Evolutionary conservation across 768 basidiomycete genomes (phyloP).

Genomic region (Fomitopsis serialis): DNA sequence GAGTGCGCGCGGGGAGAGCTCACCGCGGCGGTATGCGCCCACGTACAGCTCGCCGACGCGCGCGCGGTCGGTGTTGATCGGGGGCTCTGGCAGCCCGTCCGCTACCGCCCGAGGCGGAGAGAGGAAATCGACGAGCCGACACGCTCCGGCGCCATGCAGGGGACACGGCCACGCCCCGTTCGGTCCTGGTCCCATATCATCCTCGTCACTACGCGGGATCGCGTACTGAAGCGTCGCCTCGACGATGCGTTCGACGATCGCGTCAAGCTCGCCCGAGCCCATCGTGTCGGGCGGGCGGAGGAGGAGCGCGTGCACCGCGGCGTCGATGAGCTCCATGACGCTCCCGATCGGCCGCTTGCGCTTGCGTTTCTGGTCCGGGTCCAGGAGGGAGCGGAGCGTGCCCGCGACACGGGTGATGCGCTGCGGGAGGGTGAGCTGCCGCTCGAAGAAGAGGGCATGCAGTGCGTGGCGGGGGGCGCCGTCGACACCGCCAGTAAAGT

Average conservation of each 20-base stretch:
- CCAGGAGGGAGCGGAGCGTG: slow-evolving; percentile 50
- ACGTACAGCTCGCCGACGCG: slow-evolving; percentile 48
- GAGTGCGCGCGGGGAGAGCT: slow-evolving; percentile 49
- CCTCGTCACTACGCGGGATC: slow-evolving; percentile 55
- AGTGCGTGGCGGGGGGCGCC: slow-evolving; percentile 28
- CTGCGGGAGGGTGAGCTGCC: slow-evolving; percentile 47
- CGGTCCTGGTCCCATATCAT: slow-evolving; percentile 4
- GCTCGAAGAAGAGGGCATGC: slow-evolving; percentile 66
- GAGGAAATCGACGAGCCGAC: slow-evolving; percentile 48
- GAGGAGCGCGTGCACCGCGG: slow-evolving; percentile 56
- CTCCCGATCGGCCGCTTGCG: slow-evolving; percentile 52
- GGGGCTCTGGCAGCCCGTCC: slow-evolving; percentile 15
- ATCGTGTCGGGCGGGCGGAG: slow-evolving; percentile 41
- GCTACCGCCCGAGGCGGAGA: slow-evolving; percentile 33
- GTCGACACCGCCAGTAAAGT: slow-evolving; percentile 49
- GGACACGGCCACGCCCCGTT: slow-evolving; percentile 46
- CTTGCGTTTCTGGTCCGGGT: slow-evolving; percentile 31
- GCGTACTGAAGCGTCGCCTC: slow-evolving; percentile 76
- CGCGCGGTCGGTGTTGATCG: not conserved
- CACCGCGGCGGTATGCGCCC: slow-evolving; percentile 56
- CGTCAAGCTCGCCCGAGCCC: slow-evolving; percentile 58
- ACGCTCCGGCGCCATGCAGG: slow-evolving; percentile 52
- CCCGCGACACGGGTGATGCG: slow-evolving; percentile 63
- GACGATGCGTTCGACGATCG: slow-evolving; percentile 62
- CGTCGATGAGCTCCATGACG: slow-evolving; percentile 75